Conservation (phyloP, 768 basidiomycete species). For the Termitomyces sp. region DNA sequence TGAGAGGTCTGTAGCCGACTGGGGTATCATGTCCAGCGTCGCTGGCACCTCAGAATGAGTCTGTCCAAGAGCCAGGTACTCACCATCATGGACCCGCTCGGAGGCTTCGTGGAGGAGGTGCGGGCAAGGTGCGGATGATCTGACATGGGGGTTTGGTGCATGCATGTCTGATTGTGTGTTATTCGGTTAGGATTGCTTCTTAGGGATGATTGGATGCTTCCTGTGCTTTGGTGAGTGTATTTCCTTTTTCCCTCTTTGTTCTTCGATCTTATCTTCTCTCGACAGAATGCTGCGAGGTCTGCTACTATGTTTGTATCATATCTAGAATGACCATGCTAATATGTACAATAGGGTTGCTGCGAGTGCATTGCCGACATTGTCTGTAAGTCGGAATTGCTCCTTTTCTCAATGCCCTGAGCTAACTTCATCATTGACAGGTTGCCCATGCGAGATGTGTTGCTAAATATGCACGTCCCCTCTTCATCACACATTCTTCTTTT, state of each 20-base stretch:
- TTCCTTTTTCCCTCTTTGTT: not conserved
- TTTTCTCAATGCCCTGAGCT: not conserved
- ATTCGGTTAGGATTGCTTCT: constrained; percentile 55
- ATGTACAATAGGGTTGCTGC: constrained; percentile 53
- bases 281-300: constrained; percentile 69
- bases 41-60: not conserved
- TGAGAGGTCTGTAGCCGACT: not conserved
- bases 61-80: constrained; percentile 11
- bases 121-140: constrained; percentile 47
- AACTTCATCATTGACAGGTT: constrained; percentile 40
- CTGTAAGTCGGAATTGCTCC: constrained; percentile 40
- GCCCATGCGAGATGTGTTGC: constrained; percentile 79
- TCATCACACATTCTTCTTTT: constrained; percentile 21
- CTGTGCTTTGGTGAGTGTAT: constrained; percentile 61
- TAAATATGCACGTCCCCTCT: constrained; percentile 23
- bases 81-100: constrained; percentile 38
- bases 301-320: constrained; percentile 1
- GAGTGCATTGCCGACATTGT: constrained; percentile 68
- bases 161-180: not conserved
- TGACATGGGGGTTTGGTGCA: not conserved
- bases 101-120: constrained; percentile 70
- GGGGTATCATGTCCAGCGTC: not conserved
- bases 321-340: not conserved
- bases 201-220: constrained; percentile 62
- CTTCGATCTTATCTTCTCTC: not conserved